Evolutionary conservation across 2,329 filamentous ascomycete genomes (phyloP).

Genomic region (Colletotrichum sublineola): DNA sequence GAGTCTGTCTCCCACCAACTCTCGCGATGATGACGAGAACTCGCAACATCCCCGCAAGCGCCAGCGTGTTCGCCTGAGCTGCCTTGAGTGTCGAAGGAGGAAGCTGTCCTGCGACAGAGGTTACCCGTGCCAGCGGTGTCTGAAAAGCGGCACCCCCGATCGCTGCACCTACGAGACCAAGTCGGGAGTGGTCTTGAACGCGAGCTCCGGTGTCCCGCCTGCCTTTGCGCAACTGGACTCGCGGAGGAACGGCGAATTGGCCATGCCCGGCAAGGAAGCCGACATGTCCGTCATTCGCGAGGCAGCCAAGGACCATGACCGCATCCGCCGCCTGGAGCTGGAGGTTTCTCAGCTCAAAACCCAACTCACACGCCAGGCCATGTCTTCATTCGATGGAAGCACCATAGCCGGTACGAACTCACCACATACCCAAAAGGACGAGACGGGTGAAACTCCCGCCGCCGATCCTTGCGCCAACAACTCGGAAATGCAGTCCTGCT

Average conservation of each 20-base stretch:
- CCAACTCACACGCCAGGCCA: slow-evolving; percentile 60
- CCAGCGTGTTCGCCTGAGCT: slow-evolving; percentile 71
- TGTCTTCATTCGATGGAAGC: slow-evolving; percentile 64
- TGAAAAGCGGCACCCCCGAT: slow-evolving; percentile 72
- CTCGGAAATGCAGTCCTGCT: slow-evolving; percentile 36
- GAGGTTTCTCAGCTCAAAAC: slow-evolving; percentile 70
- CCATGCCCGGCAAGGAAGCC: slow-evolving; percentile 54
- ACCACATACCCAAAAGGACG: slow-evolving; percentile 61
- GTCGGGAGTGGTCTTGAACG: slow-evolving; percentile 63
- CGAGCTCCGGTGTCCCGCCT: slow-evolving; percentile 60
- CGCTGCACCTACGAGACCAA: slow-evolving; percentile 72
- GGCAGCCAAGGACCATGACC: slow-evolving; percentile 65
- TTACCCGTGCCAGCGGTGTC: slow-evolving; percentile 72
- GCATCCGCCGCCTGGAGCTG: slow-evolving; percentile 70
- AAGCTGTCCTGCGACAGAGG: slow-evolving; percentile 74
- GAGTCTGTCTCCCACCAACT: slow-evolving; percentile 41
- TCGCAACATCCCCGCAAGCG: slow-evolving; percentile 64
- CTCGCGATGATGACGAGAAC: slow-evolving; percentile 46
- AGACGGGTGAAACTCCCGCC: slow-evolving; percentile 52
- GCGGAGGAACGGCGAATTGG: slow-evolving; percentile 50
- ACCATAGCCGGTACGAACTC: slow-evolving; percentile 62
- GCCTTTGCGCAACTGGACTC: slow-evolving; percentile 58
- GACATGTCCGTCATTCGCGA: slow-evolving; percentile 53
- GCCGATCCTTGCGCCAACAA: slow-evolving; percentile 48
- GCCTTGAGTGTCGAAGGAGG: slow-evolving; percentile 70